These are phyloP conservation scores for Abrus precatorius DNA, from an alignment of 306 rosid genomes.

Conservation along the genomic window DNA sequence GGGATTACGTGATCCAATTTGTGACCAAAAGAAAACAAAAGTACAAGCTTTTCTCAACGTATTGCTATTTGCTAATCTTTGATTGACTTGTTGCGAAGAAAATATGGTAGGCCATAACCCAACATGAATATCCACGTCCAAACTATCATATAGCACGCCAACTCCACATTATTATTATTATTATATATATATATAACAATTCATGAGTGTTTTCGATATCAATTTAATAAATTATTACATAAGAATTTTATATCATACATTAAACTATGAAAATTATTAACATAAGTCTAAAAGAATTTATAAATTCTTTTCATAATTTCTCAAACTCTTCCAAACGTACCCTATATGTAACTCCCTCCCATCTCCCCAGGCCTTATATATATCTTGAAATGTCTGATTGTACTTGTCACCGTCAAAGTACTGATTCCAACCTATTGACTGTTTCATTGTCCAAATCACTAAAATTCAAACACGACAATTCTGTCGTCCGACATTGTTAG, in stretches of 20 bases:
- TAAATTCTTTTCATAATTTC: too few relatives aligned
- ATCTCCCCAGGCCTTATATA: too few relatives aligned
- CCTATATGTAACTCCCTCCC: too few relatives aligned
- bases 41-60: neutral
- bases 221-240: too few relatives aligned
- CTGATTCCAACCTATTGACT: neutral
- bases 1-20: conserved; percentile 30
- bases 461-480: conserved; percentile 28
- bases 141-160: neutral
- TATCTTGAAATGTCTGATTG: neutral
- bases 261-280: too few relatives aligned
- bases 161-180: too few relatives aligned
- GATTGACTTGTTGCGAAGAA: neutral
- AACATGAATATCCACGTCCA: neutral
- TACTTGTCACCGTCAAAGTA: neutral
- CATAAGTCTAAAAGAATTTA: too few relatives aligned
- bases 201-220: too few relatives aligned
- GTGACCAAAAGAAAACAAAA: neutral
- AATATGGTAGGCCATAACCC: conserved; percentile 5
- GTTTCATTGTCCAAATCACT: conserved; percentile 24
- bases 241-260: too few relatives aligned
- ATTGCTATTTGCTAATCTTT: neutral
- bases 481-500: conserved; percentile 4
- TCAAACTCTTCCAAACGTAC: too few relatives aligned
- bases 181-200: too few relatives aligned